These are phyloP conservation scores for Stachybotrys elegans DNA, from an alignment of 2,329 filamentous ascomycete genomes.

Conservation along the genomic window DNA sequence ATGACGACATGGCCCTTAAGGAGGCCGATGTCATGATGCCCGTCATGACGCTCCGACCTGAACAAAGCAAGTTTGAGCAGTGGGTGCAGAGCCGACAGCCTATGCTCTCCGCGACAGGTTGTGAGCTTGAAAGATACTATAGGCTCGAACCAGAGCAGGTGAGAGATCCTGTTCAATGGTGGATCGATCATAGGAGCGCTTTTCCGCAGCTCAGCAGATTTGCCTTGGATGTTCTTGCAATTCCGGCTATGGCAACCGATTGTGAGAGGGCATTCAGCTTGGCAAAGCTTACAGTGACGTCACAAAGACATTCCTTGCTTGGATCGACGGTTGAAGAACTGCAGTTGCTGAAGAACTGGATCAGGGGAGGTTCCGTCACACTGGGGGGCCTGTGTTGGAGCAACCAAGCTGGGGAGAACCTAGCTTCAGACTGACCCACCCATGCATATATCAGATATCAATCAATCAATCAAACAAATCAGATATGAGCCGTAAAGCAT, in stretches of 20 bases:
- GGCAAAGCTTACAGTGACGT: conserved; percentile 4
- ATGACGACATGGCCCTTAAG: background rate
- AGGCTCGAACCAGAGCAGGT: conserved; percentile 3
- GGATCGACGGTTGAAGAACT: conserved; percentile 4
- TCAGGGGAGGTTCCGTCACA: background rate
- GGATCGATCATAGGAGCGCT: conserved; percentile 6
- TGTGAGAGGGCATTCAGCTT: conserved; percentile 9
- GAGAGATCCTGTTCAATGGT: conserved; percentile 5
- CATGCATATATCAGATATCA: conserved; percentile 1
- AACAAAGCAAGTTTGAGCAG: background rate
- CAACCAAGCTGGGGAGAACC: conserved; percentile 1
- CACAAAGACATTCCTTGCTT: conserved; percentile 3
- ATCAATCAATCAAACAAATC: background rate
- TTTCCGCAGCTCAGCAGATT: conserved; percentile 7
- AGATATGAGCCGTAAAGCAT: background rate
- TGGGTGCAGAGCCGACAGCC: background rate
- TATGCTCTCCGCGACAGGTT: background rate
- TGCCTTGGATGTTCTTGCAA: background rate
- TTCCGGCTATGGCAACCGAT: conserved; percentile 4
- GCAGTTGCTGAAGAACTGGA: conserved; percentile 2
- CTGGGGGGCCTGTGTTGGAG: background rate
- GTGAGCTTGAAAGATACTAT: conserved; percentile 5
- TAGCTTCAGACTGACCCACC: conserved; percentile 1
- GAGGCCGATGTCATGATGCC: background rate
- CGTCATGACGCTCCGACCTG: background rate